A percentile compares a stretch with the other conserved stretches of the same genome.
phyloP scores from a whole-genome alignment of 2,329 filamentous ascomycete species.

The Cryphonectria naterciae region DNA sequence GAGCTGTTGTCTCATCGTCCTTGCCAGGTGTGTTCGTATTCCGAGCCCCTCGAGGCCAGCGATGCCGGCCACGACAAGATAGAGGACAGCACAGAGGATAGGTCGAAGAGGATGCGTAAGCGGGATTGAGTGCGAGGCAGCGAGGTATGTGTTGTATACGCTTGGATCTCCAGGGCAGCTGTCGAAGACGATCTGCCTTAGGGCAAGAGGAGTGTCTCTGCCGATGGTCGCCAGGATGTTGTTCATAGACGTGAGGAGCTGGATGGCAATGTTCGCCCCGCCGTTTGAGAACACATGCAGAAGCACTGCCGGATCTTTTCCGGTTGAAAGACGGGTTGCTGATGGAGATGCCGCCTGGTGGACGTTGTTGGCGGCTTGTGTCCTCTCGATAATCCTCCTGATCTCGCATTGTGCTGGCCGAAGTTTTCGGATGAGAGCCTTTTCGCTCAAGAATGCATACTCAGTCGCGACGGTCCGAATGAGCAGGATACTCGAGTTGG shows the following conservation, averaged over 20 bases:
- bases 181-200: conserved; percentile 25
- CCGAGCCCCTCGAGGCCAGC: conserved; percentile 20
- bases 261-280: conserved; percentile 20
- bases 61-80: conserved; percentile 14
- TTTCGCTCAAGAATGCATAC: conserved; percentile 12
- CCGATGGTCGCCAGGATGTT: conserved; percentile 11
- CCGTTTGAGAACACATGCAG: conserved; percentile 26
- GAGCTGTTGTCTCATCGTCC: conserved; percentile 15
- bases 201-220: conserved; percentile 10
- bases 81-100: conserved; percentile 13
- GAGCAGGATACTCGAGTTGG: conserved; percentile 23
- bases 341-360: background rate
- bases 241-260: conserved; percentile 25
- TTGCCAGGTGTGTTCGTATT: conserved; percentile 13
- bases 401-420: conserved; percentile 22
- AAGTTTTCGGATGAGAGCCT: conserved; percentile 14
- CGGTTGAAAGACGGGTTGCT: no score
- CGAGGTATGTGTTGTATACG: conserved; percentile 14
- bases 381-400: conserved; percentile 6
- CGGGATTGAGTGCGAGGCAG: conserved; percentile 20
- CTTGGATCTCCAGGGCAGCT: conserved; percentile 24
- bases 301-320: background rate
- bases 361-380: background rate
- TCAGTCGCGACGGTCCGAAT: conserved; percentile 21
- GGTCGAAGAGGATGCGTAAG: conserved; percentile 9